Percentiles rank a stretch among this genome's conserved stretches.
Conservation (phyloP, 768 basidiomycete genomes). For the Suillus spraguei region DNA sequence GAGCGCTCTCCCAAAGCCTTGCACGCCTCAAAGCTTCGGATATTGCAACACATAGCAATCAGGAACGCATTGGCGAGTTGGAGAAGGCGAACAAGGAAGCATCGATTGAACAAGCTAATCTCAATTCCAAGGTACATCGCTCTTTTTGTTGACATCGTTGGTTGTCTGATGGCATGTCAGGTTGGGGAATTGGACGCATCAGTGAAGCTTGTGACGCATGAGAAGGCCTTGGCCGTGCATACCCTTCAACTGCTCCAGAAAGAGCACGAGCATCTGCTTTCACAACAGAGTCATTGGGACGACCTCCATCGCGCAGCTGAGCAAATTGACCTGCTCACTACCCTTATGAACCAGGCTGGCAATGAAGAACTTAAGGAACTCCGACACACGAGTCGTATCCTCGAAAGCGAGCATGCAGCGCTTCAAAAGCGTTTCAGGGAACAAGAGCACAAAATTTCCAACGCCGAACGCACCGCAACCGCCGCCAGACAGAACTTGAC, state of each 20-base stretch:
- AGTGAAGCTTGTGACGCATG: constrained; percentile 55
- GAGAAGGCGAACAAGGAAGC: constrained; percentile 64
- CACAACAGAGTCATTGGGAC: constrained; percentile 81
- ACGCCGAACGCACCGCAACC: constrained; percentile 60
- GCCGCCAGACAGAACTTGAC: constrained; percentile 63
- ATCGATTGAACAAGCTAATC: constrained; percentile 52
- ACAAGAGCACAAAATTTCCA: constrained; percentile 60
- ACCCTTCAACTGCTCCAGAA: constrained; percentile 55
- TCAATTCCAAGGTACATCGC: constrained; percentile 60
- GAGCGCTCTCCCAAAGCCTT: constrained; percentile 72
- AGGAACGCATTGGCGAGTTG: constrained; percentile 60
- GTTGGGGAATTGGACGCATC: constrained; percentile 62
- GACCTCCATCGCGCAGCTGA: constrained; percentile 68
- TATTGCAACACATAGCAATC: constrained; percentile 58
- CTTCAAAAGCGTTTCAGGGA: constrained; percentile 78
- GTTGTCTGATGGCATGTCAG: constrained; percentile 38
- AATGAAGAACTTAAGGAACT: constrained; percentile 77
- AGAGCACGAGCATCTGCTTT: constrained; percentile 58
- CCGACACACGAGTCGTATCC: constrained; percentile 48
- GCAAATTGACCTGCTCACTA: constrained; percentile 70
- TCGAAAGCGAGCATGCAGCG: constrained; percentile 68
- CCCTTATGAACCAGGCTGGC: constrained; percentile 61
- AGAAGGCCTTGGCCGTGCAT: constrained; percentile 60
- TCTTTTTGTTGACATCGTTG: constrained; percentile 5
- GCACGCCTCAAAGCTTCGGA: constrained; percentile 75